Conservation (phyloP, 2,329 filamentous ascomycete genomes). For the Hymenoscyphus occultus region DNA sequence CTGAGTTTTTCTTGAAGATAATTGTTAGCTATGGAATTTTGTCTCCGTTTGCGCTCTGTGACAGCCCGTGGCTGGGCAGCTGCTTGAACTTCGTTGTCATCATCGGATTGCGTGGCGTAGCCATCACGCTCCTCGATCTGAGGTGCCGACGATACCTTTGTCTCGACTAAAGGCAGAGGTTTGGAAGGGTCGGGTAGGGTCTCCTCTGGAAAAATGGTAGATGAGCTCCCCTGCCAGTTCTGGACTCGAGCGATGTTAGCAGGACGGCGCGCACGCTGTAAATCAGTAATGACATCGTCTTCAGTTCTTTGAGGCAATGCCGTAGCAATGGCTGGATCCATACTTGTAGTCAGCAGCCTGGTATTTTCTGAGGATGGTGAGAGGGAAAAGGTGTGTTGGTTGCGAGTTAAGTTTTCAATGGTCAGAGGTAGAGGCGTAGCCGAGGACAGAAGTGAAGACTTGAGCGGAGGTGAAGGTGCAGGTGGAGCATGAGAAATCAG, state of each 20-base stretch:
- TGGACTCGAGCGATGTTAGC: constrained; percentile 1
- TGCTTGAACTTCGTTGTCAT: constrained; percentile 29
- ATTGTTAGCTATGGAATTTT: constrained; percentile 49
- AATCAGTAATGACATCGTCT: constrained; percentile 33
- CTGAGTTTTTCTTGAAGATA: constrained; percentile 38
- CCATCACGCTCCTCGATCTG: constrained; percentile 19
- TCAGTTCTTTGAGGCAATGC: constrained; percentile 29
- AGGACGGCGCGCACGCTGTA: constrained; percentile 17
- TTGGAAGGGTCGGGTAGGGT: not conserved
- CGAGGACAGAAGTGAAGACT: not conserved
- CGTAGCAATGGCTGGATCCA: constrained; percentile 12
- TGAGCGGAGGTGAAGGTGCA: not conserved
- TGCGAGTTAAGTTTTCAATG: no score
- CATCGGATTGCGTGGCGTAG: constrained; percentile 9
- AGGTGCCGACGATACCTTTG: not conserved
- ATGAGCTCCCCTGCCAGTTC: not conserved
- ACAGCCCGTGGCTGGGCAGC: constrained; percentile 38
- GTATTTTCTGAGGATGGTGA: not conserved
- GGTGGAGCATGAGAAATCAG: not conserved
- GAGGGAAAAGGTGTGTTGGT: not conserved
- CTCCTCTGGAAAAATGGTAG: not conserved
- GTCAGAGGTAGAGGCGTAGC: not conserved
- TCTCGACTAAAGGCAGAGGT: not conserved
- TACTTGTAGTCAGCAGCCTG: not conserved
- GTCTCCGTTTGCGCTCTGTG: constrained; percentile 48